These are phyloP conservation scores for Leucaena leucocephala DNA, from an alignment of 306 rosid genomes.

Conservation along the genomic window DNA sequence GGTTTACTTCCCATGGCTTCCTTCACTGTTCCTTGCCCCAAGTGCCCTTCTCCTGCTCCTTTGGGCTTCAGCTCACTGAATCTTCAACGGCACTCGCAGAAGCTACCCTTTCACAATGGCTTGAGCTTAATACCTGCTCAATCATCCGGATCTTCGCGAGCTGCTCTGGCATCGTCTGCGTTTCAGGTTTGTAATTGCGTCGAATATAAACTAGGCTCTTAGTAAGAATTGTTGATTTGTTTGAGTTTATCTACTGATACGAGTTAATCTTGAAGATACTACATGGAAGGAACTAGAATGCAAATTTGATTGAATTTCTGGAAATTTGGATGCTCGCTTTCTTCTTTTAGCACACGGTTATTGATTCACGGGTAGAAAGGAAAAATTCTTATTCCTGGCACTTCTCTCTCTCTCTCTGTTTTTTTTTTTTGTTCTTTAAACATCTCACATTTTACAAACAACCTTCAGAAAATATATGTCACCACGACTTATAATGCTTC, in stretches of 20 bases:
- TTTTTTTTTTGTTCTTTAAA: not conserved
- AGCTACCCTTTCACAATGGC: conserved; percentile 38
- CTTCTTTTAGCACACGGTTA: not conserved
- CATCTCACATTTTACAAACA: conserved; percentile 6
- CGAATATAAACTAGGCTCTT: conserved; percentile 23
- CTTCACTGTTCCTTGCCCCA: conserved; percentile 66
- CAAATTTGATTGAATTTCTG: not conserved
- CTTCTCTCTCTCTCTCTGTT: not conserved
- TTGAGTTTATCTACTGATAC: conserved; percentile 9
- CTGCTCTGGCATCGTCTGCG: conserved; percentile 37
- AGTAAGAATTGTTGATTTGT: conserved; percentile 21
- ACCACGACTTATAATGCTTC: not conserved
- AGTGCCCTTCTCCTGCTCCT: conserved; percentile 39
- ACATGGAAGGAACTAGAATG: not conserved
- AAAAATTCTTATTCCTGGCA: not conserved
- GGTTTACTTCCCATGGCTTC: conserved; percentile 58
- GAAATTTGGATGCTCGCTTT: conserved; percentile 11
- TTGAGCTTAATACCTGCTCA: conserved; percentile 41
- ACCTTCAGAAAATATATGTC: not conserved
- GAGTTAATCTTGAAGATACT: not conserved
- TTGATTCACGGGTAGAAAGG: not conserved
- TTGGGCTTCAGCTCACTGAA: conserved; percentile 41
- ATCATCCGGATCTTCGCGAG: conserved; percentile 49
- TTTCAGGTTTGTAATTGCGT: conserved; percentile 39
- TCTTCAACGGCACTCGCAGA: conserved; percentile 19